Conservation (phyloP, 257 asterid species). For the Petrea volubilis region DNA sequence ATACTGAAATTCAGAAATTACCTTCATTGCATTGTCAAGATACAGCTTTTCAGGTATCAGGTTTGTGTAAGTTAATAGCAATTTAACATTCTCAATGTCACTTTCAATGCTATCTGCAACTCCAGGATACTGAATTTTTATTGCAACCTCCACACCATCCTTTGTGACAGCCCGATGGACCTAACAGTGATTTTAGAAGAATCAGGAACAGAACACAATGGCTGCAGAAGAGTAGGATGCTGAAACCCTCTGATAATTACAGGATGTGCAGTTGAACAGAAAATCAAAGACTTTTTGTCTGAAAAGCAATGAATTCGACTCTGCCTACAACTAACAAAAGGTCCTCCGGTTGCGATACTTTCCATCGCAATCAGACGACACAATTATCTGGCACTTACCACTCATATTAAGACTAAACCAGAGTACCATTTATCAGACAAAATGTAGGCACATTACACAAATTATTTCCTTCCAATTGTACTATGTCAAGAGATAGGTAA, state of each 20-base stretch:
- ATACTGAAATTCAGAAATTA: slow-evolving; percentile 22
- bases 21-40: slow-evolving; percentile 96
- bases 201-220: slow-evolving; percentile 10
- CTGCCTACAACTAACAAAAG: neutral
- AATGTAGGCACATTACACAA: neutral
- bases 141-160: slow-evolving; percentile 85
- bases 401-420: neutral
- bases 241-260: slow-evolving; percentile 14
- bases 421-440: neutral
- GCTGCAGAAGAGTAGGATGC: slow-evolving; percentile 17
- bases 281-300: neutral
- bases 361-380: neutral
- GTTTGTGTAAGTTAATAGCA: slow-evolving; percentile 76
- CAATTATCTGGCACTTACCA: neutral
- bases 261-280: slow-evolving; percentile 8
- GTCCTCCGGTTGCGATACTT: slow-evolving; percentile 1
- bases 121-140: slow-evolving; percentile 98
- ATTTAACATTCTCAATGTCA: slow-evolving; percentile 90
- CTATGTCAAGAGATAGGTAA: neutral
- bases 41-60: slow-evolving; percentile 76
- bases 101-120: slow-evolving; percentile 99
- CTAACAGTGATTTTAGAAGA: slow-evolving; percentile 40
- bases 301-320: slow-evolving; percentile 1
- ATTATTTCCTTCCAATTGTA: neutral
- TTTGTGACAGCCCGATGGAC: slow-evolving; percentile 84